A percentile compares a stretch with the other conserved stretches of the same genome.
phyloP scores from a whole-genome alignment of 2,329 filamentous ascomycete species.

The Colletotrichum tropicicola region DNA sequence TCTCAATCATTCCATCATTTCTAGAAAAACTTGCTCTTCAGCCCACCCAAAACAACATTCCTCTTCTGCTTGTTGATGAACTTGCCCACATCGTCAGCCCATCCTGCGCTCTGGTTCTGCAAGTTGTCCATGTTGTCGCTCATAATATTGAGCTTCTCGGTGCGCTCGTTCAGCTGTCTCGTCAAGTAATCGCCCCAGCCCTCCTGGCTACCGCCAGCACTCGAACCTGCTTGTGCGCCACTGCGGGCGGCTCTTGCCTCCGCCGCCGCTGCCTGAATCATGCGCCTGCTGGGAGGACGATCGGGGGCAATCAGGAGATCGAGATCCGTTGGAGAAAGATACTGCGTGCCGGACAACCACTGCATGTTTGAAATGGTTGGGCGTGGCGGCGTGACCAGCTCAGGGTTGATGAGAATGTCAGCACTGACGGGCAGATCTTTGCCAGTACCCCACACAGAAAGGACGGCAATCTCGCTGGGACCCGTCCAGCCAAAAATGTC shows the following conservation, averaged over 20 bases:
- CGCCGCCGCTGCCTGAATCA: constrained; percentile 80
- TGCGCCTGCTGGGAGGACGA: constrained; percentile 86
- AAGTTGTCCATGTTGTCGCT: constrained; percentile 86
- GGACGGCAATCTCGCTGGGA: constrained; percentile 82
- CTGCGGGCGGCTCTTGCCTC: constrained; percentile 71
- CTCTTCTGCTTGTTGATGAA: constrained; percentile 89
- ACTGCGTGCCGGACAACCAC: constrained; percentile 96
- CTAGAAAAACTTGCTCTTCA: constrained; percentile 66
- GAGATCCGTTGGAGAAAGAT: constrained; percentile 86
- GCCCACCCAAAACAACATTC: constrained; percentile 77
- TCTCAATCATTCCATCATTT: constrained; percentile 14
- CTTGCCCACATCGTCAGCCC: constrained; percentile 89
- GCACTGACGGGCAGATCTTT: constrained; percentile 66
- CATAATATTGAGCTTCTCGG: constrained; percentile 84
- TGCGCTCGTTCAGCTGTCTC: constrained; percentile 87
- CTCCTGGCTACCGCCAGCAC: constrained; percentile 55
- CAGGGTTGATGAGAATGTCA: constrained; percentile 84
- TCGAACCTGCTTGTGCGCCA: constrained; percentile 37
- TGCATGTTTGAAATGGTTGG: constrained; percentile 96
- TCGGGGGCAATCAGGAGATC: constrained; percentile 90
- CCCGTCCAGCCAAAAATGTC: constrained; percentile 90
- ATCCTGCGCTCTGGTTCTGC: constrained; percentile 82
- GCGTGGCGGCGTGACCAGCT: constrained; percentile 76
- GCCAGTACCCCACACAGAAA: constrained; percentile 87
- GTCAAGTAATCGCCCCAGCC: constrained; percentile 84